These are phyloP conservation scores for Gracilaria gracilis DNA, from an alignment of 23 red algal genomes.

Conservation along the genomic window DNA sequence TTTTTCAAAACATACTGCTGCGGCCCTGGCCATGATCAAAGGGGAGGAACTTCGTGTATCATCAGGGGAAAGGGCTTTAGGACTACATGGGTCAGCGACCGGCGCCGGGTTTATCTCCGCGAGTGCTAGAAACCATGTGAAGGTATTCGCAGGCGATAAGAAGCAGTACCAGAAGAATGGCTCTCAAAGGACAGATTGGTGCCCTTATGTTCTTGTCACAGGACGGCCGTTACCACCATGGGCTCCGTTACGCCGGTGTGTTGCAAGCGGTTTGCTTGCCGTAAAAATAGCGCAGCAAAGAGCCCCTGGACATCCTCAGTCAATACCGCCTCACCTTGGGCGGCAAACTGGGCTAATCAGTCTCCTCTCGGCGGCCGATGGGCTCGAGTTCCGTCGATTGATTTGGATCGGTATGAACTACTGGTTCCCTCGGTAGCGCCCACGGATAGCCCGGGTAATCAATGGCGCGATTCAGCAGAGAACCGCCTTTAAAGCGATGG, in stretches of 20 bases:
- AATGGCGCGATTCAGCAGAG: slow-evolving; percentile 64
- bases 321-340: slow-evolving; percentile 65
- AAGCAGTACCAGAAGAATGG: background rate
- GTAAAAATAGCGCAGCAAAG: slow-evolving; percentile 70
- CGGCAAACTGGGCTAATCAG: slow-evolving; percentile 52
- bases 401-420: slow-evolving; percentile 83
- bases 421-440: too few relatives aligned
- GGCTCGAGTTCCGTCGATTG: slow-evolving; percentile 75
- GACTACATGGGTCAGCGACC: slow-evolving; percentile 63
- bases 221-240: slow-evolving; percentile 77
- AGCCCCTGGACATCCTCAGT: slow-evolving; percentile 26
- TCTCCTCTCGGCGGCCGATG: slow-evolving; percentile 77
- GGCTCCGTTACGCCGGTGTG: slow-evolving; percentile 78
- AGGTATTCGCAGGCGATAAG: background rate
- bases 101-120: slow-evolving; percentile 67
- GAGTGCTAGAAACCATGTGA: background rate
- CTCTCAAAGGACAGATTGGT: slow-evolving; percentile 58
- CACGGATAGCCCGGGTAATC: slow-evolving; percentile 52
- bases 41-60: slow-evolving; percentile 36
- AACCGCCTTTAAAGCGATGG: slow-evolving; percentile 78
- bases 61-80: slow-evolving; percentile 58
- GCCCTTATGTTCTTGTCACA: slow-evolving; percentile 74
- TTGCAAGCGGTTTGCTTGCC: slow-evolving; percentile 69
- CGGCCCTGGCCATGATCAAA: slow-evolving; percentile 25
- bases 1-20: slow-evolving; percentile 48